Percentiles rank a stretch among this genome's conserved stretches.
These are phyloP conservation scores for Halenospora varia DNA, from an alignment of 495 filamentous ascomycete genomes.

Conservation along the genomic window DNA sequence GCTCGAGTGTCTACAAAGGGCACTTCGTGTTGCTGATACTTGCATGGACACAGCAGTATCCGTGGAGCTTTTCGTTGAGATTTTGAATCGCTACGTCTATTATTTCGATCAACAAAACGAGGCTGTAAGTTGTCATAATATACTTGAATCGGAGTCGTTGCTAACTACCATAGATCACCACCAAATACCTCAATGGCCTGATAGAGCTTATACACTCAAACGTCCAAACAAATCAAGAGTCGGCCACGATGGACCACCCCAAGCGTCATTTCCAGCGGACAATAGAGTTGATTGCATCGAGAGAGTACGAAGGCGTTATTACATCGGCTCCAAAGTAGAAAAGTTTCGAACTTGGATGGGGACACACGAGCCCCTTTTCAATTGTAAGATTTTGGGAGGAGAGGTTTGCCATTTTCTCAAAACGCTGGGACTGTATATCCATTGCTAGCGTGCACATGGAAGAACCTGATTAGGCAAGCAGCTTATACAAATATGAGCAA, in stretches of 20 bases:
- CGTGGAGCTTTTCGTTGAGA: slow-evolving; percentile 96
- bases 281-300: slow-evolving; percentile 82
- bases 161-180: too few relatives aligned
- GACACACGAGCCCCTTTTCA: not conserved
- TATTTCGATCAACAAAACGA: slow-evolving; percentile 99
- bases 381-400: slow-evolving; percentile 15
- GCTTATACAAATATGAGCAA: not conserved
- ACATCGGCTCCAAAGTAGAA: slow-evolving; percentile 24
- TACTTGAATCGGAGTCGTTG: too few relatives aligned
- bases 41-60: slow-evolving; percentile 99
- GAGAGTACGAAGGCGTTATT: slow-evolving; percentile 88
- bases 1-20: slow-evolving; percentile 91
- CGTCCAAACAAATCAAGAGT: slow-evolving; percentile 79
- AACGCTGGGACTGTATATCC: slow-evolving; percentile 7
- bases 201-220: slow-evolving; percentile 99
- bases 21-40: slow-evolving; percentile 91
- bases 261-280: slow-evolving; percentile 91
- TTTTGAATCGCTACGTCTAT: slow-evolving; percentile 96
- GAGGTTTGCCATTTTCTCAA: slow-evolving; percentile 5
- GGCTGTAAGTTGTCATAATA: slow-evolving; percentile 62
- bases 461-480: not conserved
- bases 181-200: slow-evolving; percentile 95
- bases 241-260: slow-evolving; percentile 74
- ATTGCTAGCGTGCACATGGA: not conserved
- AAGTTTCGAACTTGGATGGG: not conserved